A percentile compares a stretch with the other conserved stretches of the same genome.
Evolutionary conservation across 371 early-diverging fungal genomes (phyloP).

Genomic region (Zychaea mexicana): DNA sequence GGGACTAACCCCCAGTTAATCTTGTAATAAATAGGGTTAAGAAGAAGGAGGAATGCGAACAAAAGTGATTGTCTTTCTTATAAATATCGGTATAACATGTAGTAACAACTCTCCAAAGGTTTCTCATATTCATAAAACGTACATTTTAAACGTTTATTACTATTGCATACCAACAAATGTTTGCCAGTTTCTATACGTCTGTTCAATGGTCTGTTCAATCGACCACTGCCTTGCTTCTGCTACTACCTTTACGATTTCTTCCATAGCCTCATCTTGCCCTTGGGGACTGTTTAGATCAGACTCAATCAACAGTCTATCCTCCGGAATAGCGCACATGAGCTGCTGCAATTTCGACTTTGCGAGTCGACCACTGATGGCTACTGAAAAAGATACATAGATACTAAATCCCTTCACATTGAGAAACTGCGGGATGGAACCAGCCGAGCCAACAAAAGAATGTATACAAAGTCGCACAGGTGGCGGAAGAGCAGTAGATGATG

Average conservation of each 20-base stretch:
- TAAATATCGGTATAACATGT: no score
- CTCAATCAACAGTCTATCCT: slow-evolving; percentile 79
- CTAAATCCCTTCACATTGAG: slow-evolving; percentile 40
- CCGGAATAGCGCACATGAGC: slow-evolving; percentile 67
- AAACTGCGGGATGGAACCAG: slow-evolving; percentile 71
- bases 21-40: background rate
- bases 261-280: slow-evolving; percentile 59
- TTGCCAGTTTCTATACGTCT: slow-evolving; percentile 63
- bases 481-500: no score
- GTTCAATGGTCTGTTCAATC: slow-evolving; percentile 52
- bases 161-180: slow-evolving; percentile 49
- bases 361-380: slow-evolving; percentile 59
- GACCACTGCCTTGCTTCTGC: slow-evolving; percentile 72
- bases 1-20: no score
- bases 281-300: slow-evolving; percentile 74
- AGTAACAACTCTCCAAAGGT: no score
- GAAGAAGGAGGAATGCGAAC: background rate
- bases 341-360: slow-evolving; percentile 49
- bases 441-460: slow-evolving; percentile 86
- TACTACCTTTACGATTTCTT: slow-evolving; percentile 60
- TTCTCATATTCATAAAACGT: no score
- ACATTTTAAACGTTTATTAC: background rate
- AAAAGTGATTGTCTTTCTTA: no score
- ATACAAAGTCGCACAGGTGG: slow-evolving; percentile 62
- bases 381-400: slow-evolving; percentile 69